Evolutionary conservation across 768 basidiomycete species (phyloP).

Genomic region (Tulasnella sp.): DNA sequence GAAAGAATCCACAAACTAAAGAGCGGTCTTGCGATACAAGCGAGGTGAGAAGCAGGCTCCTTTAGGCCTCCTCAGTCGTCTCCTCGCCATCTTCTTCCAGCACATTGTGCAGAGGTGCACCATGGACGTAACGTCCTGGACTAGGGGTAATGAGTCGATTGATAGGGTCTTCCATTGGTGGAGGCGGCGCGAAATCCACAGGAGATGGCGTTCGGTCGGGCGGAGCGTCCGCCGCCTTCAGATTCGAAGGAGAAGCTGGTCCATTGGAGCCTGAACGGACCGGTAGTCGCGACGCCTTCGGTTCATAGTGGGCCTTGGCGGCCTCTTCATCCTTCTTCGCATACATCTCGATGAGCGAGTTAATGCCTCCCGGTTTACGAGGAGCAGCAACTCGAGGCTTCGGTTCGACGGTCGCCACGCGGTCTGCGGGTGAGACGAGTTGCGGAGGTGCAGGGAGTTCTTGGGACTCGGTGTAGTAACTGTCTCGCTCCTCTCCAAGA

Average conservation of each 20-base stretch:
- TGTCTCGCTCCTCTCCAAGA: background rate
- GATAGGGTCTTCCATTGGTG: background rate
- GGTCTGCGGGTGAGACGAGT: background rate
- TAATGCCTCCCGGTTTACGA: conserved; percentile 2
- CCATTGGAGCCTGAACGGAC: conserved; percentile 22
- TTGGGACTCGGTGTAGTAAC: background rate
- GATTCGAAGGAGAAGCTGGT: conserved; percentile 1
- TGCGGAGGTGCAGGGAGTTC: background rate
- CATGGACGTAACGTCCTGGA: conserved; percentile 67
- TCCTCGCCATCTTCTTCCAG: conserved; percentile 58
- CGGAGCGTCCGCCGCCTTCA: conserved; percentile 1
- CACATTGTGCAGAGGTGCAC: conserved; percentile 78
- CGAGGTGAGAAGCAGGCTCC: no score
- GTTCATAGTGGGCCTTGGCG: background rate
- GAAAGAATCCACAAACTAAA: background rate
- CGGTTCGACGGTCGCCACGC: background rate
- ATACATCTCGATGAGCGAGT: conserved; percentile 71
- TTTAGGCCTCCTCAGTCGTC: background rate
- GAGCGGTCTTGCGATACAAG: background rate
- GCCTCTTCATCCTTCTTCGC: conserved; percentile 51
- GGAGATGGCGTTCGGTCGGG: conserved; percentile 19
- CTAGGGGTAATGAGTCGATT: conserved; percentile 25
- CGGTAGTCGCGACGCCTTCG: conserved; percentile 26
- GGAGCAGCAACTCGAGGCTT: background rate
- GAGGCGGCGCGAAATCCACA: conserved; percentile 14